Evolutionary conservation across 768 basidiomycete genomes (phyloP), one percentile per base, ranked within the genome.

Genomic region (Xanthoconium purpureum): DNA sequence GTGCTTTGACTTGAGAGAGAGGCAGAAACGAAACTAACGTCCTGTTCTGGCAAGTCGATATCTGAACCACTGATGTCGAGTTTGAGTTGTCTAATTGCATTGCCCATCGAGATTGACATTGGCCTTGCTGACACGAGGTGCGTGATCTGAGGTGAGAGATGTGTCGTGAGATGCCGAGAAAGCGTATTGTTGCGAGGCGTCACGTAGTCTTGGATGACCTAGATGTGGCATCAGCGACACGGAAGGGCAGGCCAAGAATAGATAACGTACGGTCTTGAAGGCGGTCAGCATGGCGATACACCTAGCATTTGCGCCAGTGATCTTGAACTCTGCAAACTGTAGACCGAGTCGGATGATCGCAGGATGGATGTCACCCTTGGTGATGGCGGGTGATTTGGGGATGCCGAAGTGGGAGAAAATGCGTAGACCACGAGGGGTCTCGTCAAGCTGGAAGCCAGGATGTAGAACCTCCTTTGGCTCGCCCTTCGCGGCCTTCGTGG

Each of bases 101-200:
- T 96, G 0, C 94, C 93, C 90, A 95, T 94, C 28, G 92, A 90
- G 20, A 93, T 85, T 17, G 91, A 89, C 88, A 95, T 89, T 0
- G 93, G 91, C 48, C 94, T 81, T 18, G 92, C 91, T 39, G 87
- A 82, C 9, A 94, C 90, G 11, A 96, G 81, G 72, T 95, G 87
- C 17, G 87, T 87, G 62, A 97, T 96, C 79, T 97, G 94, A 20
- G 92, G 91, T 4, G 92, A 94, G 39, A 97, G 81, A 73, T 95
- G 84, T 11, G 89, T 90, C 83, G 92, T 91, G 45, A 97, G 81
- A 76, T 97, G 93, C 52, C 94, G 83, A 12, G 93, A 89, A 32
- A 97, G 83, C 2, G 91, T 92, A 51, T 84, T 93, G 62, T 93
- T 87, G 3, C 83, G 83, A 8, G 94, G 94, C 9, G 94, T 94